Evolutionary conservation across 305 asterid species (phyloP).

Genomic region (Fraxinus dipetala): DNA sequence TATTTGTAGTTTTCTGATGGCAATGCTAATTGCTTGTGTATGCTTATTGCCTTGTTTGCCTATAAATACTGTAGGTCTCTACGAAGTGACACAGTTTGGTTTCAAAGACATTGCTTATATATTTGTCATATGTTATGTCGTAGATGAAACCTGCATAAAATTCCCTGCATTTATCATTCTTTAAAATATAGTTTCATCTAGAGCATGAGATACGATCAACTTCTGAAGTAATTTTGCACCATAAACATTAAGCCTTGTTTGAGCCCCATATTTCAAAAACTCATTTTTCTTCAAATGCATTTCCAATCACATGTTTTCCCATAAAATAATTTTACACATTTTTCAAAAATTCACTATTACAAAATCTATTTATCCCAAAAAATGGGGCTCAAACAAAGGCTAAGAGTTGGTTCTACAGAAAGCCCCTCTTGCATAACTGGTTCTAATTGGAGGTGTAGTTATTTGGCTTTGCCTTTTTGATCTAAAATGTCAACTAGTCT

Average conservation of each 20-base stretch:
- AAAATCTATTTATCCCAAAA: background rate
- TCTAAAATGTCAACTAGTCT: background rate
- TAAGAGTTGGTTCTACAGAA: conserved; percentile 1
- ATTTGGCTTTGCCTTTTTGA: background rate
- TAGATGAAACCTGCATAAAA: background rate
- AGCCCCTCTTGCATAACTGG: conserved; percentile 3
- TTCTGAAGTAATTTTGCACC: background rate
- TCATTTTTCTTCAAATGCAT: background rate
- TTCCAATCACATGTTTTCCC: background rate
- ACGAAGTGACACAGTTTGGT: background rate
- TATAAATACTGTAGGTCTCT: background rate
- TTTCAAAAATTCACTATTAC: background rate
- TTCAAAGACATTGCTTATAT: background rate
- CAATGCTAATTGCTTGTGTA: conserved; percentile 1
- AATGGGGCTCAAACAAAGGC: background rate
- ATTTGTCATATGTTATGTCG: background rate
- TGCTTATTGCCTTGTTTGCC: conserved; percentile 2
- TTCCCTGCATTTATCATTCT: background rate
- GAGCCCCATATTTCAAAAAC: background rate
- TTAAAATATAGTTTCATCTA: background rate
- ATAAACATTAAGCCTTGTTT: background rate
- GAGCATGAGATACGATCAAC: background rate
- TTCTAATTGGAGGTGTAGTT: background rate
- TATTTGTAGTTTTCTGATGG: background rate
- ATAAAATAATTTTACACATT: background rate